Evolutionary conservation across 2,329 filamentous ascomycete genomes (phyloP), one percentile per base, ranked within the genome.

Genomic region (Curvularia hawaiiensis): DNA sequence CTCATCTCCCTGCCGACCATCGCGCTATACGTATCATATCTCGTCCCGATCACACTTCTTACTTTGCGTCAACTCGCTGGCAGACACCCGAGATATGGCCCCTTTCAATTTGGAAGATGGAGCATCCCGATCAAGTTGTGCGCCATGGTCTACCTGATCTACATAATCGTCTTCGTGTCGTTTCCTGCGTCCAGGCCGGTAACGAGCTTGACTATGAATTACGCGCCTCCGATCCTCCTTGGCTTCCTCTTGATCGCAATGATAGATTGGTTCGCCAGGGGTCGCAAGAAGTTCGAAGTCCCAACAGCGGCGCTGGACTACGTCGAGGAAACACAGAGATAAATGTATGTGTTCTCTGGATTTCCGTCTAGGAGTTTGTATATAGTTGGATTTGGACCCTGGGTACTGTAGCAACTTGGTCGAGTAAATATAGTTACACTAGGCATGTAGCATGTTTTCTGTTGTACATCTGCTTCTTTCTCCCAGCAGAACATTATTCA

Each of bases 101-200:
- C 68, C 3, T 79, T 73, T 69, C 67, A 66, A 14, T 62, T 79
- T 4, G 76, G 75, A 2, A 58, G 60, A 43, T 71, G 63, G 44
- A 75, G 77, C 22, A 31, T 75, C 4, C 60, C 67, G 3, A 60
- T 79, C 60, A 79, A 79, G 38, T 39, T 64, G 7, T 49, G 75
- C 18, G 72, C 70, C 0, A 49, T 77, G 9, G 5, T 67, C 10
- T 78, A 78, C 54, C 58, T 69, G 1, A 40, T 56, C 38, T 78
- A 69, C 63, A 60, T 68, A 7, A 67, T 76, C 47, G 70, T 79
- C 56, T 79, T 74, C 66, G 65, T 68, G 5, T 66, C 73, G 52
- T 78, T 76, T 70, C 67, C 65, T 20, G 46, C 52, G 5, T 40
- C 38, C 1, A 47, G 33, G 16, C 61, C 63, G 8, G 61, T 65